Evolutionary conservation across 140 eudicot genomes (phyloP).

Genomic region (Bidens hawaiensis): DNA sequence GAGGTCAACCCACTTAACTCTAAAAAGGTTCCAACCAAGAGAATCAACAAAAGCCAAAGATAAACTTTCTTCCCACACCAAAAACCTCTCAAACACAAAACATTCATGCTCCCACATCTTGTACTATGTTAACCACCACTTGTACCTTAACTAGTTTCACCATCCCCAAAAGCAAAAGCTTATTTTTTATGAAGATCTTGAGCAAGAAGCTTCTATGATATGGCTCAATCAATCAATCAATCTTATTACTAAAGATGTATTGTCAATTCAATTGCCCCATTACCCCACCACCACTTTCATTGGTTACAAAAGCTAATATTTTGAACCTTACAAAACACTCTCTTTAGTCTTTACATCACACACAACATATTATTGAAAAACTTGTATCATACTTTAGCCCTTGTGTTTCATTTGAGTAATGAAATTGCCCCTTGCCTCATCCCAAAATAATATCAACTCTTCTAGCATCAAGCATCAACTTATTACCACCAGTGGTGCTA

Average conservation of each 20-base stretch:
- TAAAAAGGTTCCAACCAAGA: constrained; percentile 33
- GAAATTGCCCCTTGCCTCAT: constrained; percentile 72
- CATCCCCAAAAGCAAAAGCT: constrained; percentile 23
- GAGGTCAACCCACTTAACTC: constrained; percentile 44
- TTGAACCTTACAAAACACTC: constrained; percentile 18
- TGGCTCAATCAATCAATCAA: constrained; percentile 35
- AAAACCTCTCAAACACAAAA: constrained; percentile 1
- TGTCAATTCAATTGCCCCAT: constrained; percentile 47
- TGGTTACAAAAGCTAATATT: constrained; percentile 37
- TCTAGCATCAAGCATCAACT: constrained; percentile 25
- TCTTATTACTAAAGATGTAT: constrained; percentile 18
- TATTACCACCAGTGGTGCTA: background rate
- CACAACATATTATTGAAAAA: background rate
- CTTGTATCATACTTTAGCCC: background rate
- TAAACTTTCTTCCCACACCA: constrained; percentile 3
- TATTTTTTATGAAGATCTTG: constrained; percentile 26
- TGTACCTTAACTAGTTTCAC: background rate
- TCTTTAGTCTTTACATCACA: too few relatives aligned
- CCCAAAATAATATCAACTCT: constrained; percentile 33
- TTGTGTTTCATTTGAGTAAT: constrained; percentile 39
- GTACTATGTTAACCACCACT: background rate
- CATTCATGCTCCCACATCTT: background rate
- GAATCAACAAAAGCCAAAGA: constrained; percentile 34
- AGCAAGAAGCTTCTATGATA: constrained; percentile 36
- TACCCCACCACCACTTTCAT: constrained; percentile 34